These are phyloP conservation scores for Pythium oligandrum DNA, from an alignment of 352 stramenopile species.

Conservation along the genomic window DNA sequence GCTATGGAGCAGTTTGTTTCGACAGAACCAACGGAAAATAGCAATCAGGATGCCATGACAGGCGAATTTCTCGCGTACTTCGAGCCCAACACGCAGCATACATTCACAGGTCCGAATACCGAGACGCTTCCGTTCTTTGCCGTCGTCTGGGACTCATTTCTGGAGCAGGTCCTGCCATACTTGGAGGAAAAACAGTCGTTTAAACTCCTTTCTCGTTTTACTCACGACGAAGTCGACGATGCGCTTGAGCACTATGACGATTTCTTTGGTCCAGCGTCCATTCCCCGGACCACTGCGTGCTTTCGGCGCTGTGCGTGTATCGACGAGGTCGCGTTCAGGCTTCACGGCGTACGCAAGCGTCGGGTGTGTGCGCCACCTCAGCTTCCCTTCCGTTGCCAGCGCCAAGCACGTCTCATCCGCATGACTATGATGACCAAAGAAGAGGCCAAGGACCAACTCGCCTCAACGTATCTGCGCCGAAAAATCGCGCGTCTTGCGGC, in stretches of 20 bases:
- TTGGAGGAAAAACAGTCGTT: slow-evolving; percentile 32
- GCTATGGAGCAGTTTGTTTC: slow-evolving; percentile 14
- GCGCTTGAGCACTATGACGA: slow-evolving; percentile 53
- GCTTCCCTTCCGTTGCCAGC: slow-evolving; percentile 39
- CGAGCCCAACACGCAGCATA: slow-evolving; percentile 25
- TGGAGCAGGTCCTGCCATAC: slow-evolving; percentile 30
- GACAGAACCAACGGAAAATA: too few species aligned
- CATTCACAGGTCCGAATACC: slow-evolving; percentile 4
- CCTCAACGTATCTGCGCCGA: slow-evolving; percentile 39
- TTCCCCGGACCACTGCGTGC: slow-evolving; percentile 13
- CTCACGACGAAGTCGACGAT: slow-evolving; percentile 43
- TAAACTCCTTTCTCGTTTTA: slow-evolving; percentile 23
- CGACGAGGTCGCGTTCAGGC: slow-evolving; percentile 24
- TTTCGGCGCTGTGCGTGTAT: slow-evolving; percentile 54
- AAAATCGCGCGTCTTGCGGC: slow-evolving; percentile 43
- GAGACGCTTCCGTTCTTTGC: slow-evolving; percentile 48
- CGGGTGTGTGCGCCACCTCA: slow-evolving; percentile 42
- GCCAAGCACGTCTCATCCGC: slow-evolving; percentile 38
- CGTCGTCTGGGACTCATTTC: slow-evolving; percentile 53
- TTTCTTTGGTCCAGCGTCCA: slow-evolving; percentile 36
- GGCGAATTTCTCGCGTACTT: slow-evolving; percentile 24
- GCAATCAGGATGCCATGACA: too few species aligned
- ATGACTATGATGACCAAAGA: slow-evolving; percentile 61
- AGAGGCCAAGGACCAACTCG: slow-evolving; percentile 60
- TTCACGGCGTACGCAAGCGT: slow-evolving; percentile 20